Evolutionary conservation across 331 rosid genomes (phyloP), one percentile per base, ranked within the genome.

Genomic region (Phaseolus coccineus): DNA sequence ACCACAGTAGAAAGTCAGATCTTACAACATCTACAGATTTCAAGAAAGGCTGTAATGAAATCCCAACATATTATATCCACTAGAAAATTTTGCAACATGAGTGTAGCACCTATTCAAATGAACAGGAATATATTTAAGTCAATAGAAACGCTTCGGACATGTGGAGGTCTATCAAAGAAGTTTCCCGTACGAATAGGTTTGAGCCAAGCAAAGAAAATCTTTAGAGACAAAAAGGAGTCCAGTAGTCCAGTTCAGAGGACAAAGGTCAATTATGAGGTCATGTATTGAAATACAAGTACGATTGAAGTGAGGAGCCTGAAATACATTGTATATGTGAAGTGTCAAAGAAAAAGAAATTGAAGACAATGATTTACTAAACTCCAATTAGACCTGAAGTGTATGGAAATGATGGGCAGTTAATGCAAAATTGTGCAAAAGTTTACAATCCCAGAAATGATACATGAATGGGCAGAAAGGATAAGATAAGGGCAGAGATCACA

Each of bases 211-310:
- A 56, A 73, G 9, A 56, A 73, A 72, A 37, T 14, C 14, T 72
- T 33, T 19, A 71, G 44, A 70, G 27, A 30, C 48, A 70, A 70
- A 59, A 28, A 22, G 66, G 31, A 37, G 27, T 39, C n/a, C 51
- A 39, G 51, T 39, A 9, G 16, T 9, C 16, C 19, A 14, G 31
- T 59, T 13, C 33, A 59, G 31, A 28, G 66, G 22, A 28, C 19
- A 59, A 24, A 58, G 40, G 40, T 59, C 9, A 28, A 59, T 28
- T 59, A 59, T 28, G 66, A 12, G 3, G 6, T 59, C 22, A 58
- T 58, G 65, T 28, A 58, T 28, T 15, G 9, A 58, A 27, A 58
- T 28, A 28, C 37, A 12, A 58, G 35, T 11, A 25, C 35, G 15
- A 57, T 53, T 53, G 19, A 19, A 53, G 61, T 0, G 63, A 25